Conservation (phyloP, 345 rosid genomes). For the Populus nigra region DNA sequence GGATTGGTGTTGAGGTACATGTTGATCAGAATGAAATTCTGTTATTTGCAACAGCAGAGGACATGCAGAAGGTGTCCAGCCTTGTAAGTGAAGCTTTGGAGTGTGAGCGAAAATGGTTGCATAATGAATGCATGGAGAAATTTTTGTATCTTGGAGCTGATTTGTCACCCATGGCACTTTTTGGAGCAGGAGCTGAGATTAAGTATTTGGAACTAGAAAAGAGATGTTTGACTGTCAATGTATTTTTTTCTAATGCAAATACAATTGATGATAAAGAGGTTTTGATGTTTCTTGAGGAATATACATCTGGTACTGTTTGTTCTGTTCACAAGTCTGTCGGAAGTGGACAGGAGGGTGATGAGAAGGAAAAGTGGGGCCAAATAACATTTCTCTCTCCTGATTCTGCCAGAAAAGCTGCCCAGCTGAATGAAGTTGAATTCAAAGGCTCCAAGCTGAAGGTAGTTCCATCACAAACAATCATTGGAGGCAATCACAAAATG, state of each 20-base stretch:
- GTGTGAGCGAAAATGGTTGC: conserved; percentile 59
- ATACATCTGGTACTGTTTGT: conserved; percentile 53
- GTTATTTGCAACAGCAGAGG: conserved; percentile 47
- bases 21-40: conserved; percentile 61
- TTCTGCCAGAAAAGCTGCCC: conserved; percentile 61
- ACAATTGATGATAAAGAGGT: conserved; percentile 62
- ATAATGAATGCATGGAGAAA: conserved; percentile 73
- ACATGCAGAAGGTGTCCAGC: conserved; percentile 51
- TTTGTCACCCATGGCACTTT: conserved; percentile 56
- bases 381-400: conserved; percentile 75
- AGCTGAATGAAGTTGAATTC: conserved; percentile 50
- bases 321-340: conserved; percentile 45
- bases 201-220: conserved; percentile 80
- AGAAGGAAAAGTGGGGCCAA: conserved; percentile 74
- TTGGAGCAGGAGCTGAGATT: conserved; percentile 86
- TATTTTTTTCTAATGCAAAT: conserved; percentile 43
- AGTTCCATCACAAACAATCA: neutral
- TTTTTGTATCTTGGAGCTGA: conserved; percentile 51
- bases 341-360: conserved; percentile 45
- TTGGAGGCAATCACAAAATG: conserved; percentile 41
- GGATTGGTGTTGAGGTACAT: conserved; percentile 56
- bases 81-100: conserved; percentile 55
- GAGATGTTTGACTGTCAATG: conserved; percentile 60
- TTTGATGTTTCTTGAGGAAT: conserved; percentile 58
- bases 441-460: conserved; percentile 41